Conservation (phyloP, 192 early-diverging fungal species). For the Umbelopsis vinacea region DNA sequence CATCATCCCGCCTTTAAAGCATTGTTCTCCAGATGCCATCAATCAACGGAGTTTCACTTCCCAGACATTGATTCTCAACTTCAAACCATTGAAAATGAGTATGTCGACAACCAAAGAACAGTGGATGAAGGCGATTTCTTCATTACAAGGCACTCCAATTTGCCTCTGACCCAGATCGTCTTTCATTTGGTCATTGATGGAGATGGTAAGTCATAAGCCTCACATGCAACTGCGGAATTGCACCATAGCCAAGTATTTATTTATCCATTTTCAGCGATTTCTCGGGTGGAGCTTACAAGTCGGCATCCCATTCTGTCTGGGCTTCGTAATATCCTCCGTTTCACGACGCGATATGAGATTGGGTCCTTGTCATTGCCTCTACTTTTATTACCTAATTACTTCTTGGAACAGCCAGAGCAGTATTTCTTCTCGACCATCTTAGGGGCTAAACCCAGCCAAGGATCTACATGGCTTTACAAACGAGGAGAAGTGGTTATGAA, state of each 20-base stretch:
- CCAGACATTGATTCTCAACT: constrained; percentile 68
- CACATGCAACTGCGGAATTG: not conserved
- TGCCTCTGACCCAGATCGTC: constrained; percentile 71
- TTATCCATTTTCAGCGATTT: constrained; percentile 25
- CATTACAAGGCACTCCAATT: constrained; percentile 75
- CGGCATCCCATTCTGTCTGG: constrained; percentile 56
- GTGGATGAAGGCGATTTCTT: constrained; percentile 75
- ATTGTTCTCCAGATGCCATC: constrained; percentile 66
- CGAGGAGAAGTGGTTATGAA: constrained; percentile 55
- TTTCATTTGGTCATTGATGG: constrained; percentile 74
- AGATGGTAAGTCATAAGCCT: constrained; percentile 41
- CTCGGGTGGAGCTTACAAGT: constrained; percentile 27
- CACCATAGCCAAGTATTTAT: not conserved
- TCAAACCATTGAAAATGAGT: constrained; percentile 54
- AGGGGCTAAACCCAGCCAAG: constrained; percentile 25
- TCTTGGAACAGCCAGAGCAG: constrained; percentile 32
- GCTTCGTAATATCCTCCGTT: constrained; percentile 64
- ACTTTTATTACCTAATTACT: constrained; percentile 60
- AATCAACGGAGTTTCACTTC: constrained; percentile 81
- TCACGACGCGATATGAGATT: constrained; percentile 65
- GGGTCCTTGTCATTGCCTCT: constrained; percentile 66
- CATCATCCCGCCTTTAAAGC: constrained; percentile 27
- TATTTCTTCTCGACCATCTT: constrained; percentile 22
- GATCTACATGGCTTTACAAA: constrained; percentile 45
- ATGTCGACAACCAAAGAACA: constrained; percentile 24